Evolutionary conservation across 2,329 filamentous ascomycete genomes (phyloP).

Genomic region (Ceratocystis lukuohia): DNA sequence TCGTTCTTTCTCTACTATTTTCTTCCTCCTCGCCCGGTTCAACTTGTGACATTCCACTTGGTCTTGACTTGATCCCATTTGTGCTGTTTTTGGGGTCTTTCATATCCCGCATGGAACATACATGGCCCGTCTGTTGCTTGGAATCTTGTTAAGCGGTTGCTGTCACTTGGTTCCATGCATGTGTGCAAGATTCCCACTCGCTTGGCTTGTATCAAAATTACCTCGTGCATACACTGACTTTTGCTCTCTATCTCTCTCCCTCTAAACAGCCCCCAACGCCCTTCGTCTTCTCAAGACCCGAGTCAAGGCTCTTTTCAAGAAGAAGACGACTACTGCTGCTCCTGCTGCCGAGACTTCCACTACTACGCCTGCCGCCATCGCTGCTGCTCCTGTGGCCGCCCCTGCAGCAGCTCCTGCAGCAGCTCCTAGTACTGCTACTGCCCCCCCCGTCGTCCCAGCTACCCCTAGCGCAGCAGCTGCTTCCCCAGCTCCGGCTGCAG

Average conservation of each 20-base stretch:
- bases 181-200: neutral
- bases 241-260: neutral
- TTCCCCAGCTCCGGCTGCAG: neutral
- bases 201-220: neutral
- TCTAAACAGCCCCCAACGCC: constrained; percentile 33
- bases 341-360: neutral
- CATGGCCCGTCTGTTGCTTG: neutral
- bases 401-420: neutral
- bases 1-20: neutral
- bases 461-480: neutral
- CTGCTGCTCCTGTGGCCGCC: constrained; percentile 22
- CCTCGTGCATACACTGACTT: neutral
- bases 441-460: neutral
- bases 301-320: constrained; percentile 41
- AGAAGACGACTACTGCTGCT: constrained; percentile 26
- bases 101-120: no score
- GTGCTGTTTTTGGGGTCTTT: neutral
- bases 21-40: neutral
- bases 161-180: neutral
- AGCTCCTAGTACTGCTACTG: constrained; percentile 1
- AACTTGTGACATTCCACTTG: neutral
- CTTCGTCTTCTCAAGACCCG: constrained; percentile 44
- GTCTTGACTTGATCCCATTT: neutral
- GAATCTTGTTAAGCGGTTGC: neutral
- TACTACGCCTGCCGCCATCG: constrained; percentile 20